phyloP scores from a whole-genome alignment of 176 grass and related monocot genomes.

The Carex littledalei region DNA sequence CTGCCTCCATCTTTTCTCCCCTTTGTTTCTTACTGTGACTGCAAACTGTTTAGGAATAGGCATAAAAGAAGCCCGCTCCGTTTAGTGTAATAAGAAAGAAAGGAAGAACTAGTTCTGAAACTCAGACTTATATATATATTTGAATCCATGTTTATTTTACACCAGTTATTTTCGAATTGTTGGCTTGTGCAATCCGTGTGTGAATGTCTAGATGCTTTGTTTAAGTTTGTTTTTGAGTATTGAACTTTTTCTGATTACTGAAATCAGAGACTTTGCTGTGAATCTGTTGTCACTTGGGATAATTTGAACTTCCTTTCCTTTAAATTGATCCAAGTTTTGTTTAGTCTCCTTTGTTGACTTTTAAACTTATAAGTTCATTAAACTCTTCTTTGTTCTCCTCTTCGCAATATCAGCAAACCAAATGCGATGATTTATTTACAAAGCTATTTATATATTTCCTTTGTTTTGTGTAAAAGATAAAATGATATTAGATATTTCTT shows the following conservation, averaged over 20 bases:
- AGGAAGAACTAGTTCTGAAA: not conserved
- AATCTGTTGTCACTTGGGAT: not conserved
- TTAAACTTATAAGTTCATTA: not conserved
- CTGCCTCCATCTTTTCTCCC: not conserved
- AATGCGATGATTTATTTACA: not conserved
- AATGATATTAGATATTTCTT: not conserved
- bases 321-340: not conserved
- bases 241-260: not conserved
- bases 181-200: not conserved
- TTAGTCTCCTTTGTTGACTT: not conserved
- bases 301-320: not conserved
- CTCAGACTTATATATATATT: not conserved
- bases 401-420: not conserved
- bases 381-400: not conserved
- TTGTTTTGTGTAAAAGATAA: not conserved
- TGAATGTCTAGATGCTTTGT: not conserved
- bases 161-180: not conserved
- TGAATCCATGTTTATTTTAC: not conserved
- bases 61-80: not conserved
- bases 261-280: not conserved
- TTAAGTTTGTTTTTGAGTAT: not conserved
- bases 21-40: not conserved
- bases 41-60: not conserved
- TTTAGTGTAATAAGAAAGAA: not conserved
- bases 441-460: not conserved